These are phyloP conservation scores for Wallacemonas collosoma DNA, from an alignment of 208 protist species.

Conservation along the genomic window DNA sequence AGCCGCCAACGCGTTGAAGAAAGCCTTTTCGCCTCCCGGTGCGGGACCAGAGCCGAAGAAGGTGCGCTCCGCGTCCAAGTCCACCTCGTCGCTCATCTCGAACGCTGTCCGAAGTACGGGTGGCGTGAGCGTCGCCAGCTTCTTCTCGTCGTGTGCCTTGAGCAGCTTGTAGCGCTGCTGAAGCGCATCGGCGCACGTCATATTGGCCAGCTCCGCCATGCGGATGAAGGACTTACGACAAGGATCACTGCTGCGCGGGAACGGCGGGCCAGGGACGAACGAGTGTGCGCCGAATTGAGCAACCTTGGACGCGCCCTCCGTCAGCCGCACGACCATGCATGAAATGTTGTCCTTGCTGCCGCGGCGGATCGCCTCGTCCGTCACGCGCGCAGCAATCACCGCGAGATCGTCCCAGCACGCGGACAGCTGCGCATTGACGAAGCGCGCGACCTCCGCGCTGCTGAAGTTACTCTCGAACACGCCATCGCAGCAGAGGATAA, in stretches of 20 bases:
- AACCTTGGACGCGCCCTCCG: slow-evolving; percentile 61
- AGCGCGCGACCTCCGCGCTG: slow-evolving; percentile 81
- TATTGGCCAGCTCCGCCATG: slow-evolving; percentile 66
- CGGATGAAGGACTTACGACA: slow-evolving; percentile 69
- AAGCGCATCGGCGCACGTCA: slow-evolving; percentile 55
- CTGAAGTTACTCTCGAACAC: slow-evolving; percentile 91
- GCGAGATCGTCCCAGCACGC: slow-evolving; percentile 74
- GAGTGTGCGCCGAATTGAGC: slow-evolving; percentile 45
- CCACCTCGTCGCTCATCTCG: slow-evolving; percentile 89
- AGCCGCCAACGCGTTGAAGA: slow-evolving; percentile 72
- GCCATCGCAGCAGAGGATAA: slow-evolving; percentile 90
- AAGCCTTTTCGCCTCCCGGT: slow-evolving; percentile 79
- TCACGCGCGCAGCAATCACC: slow-evolving; percentile 75
- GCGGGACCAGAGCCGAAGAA: slow-evolving; percentile 85
- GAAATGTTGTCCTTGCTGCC: slow-evolving; percentile 93
- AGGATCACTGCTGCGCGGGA: slow-evolving; percentile 69
- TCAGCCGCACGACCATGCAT: slow-evolving; percentile 79
- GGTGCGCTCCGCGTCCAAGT: slow-evolving; percentile 76
- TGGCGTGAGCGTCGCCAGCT: slow-evolving; percentile 38
- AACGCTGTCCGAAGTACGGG: slow-evolving; percentile 82
- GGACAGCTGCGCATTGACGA: slow-evolving; percentile 66
- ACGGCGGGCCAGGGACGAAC: slow-evolving; percentile 82
- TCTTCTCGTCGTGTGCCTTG: slow-evolving; percentile 66
- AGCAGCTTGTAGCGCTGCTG: slow-evolving; percentile 74
- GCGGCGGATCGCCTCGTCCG: slow-evolving; percentile 87